These are phyloP conservation scores for Allium sativum DNA, from an alignment of 106 monocot species.

Conservation along the genomic window DNA sequence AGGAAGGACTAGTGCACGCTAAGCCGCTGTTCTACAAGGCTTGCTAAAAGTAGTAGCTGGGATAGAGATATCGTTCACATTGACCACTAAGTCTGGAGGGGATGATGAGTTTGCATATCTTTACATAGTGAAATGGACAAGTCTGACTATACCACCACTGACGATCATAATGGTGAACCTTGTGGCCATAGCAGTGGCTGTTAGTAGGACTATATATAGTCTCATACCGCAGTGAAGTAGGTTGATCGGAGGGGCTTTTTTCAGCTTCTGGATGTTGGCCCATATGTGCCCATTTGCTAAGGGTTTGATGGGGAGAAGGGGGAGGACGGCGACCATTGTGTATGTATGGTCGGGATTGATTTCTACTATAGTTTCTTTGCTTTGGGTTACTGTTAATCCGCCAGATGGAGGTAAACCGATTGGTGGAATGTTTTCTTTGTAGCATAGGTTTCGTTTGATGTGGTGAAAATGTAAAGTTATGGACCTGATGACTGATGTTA, in stretches of 20 bases:
- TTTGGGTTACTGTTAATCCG: conserved; percentile 87
- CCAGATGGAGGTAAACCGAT: conserved; percentile 10
- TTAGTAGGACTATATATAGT: conserved; percentile 73
- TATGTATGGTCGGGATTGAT: conserved; percentile 88
- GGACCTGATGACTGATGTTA: no score
- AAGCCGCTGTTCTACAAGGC: conserved; percentile 81
- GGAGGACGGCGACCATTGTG: conserved; percentile 74
- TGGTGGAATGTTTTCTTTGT: background rate
- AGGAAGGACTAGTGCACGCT: conserved; percentile 89
- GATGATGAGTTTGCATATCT: conserved; percentile 57
- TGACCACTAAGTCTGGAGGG: conserved; percentile 63
- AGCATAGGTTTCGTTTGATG: no score
- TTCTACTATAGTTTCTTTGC: conserved; percentile 58
- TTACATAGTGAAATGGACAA: conserved; percentile 79
- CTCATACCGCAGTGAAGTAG: conserved; percentile 79
- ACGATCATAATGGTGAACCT: conserved; percentile 95
- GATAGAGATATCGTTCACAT: conserved; percentile 87
- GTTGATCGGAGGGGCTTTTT: conserved; percentile 80
- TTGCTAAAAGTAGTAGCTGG: conserved; percentile 71
- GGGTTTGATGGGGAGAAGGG: conserved; percentile 83
- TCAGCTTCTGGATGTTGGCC: conserved; percentile 95
- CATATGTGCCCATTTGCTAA: conserved; percentile 92
- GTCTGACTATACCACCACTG: conserved; percentile 88
- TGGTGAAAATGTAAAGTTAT: no score
- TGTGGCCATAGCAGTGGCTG: conserved; percentile 69